Evolutionary conservation across 768 basidiomycete genomes (phyloP), one percentile per base, ranked within the genome.

Genomic region (Rhizopogon rudus): DNA sequence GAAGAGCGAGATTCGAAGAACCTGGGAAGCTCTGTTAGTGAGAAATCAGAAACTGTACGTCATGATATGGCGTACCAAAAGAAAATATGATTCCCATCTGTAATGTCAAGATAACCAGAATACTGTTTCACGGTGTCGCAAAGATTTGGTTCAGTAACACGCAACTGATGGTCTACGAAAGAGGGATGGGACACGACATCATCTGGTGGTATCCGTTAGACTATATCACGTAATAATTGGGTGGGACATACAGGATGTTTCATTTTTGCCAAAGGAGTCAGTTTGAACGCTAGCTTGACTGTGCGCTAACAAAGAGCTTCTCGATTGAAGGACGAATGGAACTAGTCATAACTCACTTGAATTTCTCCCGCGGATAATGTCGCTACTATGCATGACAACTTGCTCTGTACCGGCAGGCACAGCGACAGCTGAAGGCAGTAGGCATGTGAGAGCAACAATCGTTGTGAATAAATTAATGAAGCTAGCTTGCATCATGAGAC

Each of bases 91-190:
- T 77, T 77, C 46, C 75, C 77, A 37, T 80, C 75, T 2, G 72
- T 71, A 43, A 84, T 77, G 58, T 84, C 81, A 29, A 86, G 72
- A 65, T 84, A 84, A 1, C 82, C 81, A 7, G 76, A 79, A 60
- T 79, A 75, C 60, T 79, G 78, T 65, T 82, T 71, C 44, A 81
- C 79, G 22, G 66, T 63, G 57, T 83, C 82, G 61, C 83, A 83
- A 9, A 83, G 61, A 17, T 68, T 68, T 6, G 81, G 76, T 57
- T 73, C 66, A 3, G 65, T 74, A 33, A 74, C 59, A n/a, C 76
- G 68, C 40, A 79, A 8, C 20, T 20, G 7, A 48, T 35, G 33
- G 12, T 48, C 31, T 22, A 17, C 17, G 12, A 20, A 46, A 17
- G 5, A 29, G 9, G n/a, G 12, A 29, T 31, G 2, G 44, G 44